A percentile compares a stretch with the other conserved stretches of the same genome.
Evolutionary conservation across 495 filamentous ascomycete genomes (phyloP).

Genomic region (Neurospora sp.): DNA sequence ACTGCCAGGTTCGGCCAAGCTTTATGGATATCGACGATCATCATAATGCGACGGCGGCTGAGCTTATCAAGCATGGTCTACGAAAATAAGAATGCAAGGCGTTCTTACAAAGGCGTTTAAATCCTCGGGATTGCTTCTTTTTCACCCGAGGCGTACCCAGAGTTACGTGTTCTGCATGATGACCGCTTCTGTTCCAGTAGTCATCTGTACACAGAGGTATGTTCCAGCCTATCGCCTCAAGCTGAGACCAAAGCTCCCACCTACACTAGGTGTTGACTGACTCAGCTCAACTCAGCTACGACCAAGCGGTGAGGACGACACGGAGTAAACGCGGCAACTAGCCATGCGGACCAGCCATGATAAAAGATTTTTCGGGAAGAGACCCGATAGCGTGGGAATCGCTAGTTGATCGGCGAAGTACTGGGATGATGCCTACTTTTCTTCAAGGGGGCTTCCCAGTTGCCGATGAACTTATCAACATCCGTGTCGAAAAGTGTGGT

Average conservation of each 20-base stretch:
- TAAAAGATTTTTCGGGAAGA: background rate
- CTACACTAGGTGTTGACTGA: background rate
- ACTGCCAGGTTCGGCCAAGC: background rate
- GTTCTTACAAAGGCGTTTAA: background rate
- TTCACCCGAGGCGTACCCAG: background rate
- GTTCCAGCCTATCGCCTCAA: background rate
- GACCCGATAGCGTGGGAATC: background rate
- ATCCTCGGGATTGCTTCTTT: background rate
- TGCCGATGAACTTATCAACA: background rate
- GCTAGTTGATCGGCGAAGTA: background rate
- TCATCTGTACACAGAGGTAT: background rate
- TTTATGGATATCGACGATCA: background rate
- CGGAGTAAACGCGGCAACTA: background rate
- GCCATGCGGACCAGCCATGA: background rate
- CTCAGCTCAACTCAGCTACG: background rate
- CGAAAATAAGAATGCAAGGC: background rate
- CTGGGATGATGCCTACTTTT: background rate
- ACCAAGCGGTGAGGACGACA: background rate
- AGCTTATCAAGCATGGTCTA: background rate
- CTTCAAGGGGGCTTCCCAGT: background rate
- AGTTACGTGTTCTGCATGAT: background rate
- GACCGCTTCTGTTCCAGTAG: background rate
- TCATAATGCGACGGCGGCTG: background rate
- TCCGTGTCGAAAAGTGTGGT: background rate
- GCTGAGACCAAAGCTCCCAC: background rate